Conservation (phyloP, 2,329 filamentous ascomycete genomes). For the Scolecobasidium constrictum region DNA sequence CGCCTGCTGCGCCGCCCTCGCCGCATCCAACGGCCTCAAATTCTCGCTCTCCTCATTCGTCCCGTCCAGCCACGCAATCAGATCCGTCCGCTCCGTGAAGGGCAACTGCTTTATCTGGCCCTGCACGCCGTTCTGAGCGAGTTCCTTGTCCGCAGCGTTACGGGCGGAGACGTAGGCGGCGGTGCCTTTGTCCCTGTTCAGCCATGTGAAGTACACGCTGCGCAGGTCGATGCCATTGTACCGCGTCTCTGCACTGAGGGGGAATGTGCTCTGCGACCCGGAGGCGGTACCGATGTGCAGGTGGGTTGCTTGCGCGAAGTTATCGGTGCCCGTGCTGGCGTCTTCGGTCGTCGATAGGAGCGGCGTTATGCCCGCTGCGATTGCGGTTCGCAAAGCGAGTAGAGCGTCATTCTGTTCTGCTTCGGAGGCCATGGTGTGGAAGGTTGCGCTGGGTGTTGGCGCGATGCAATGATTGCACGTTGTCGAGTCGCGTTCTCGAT, state of each 20-base stretch:
- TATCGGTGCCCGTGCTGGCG: constrained; percentile 49
- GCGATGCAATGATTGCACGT: too few species aligned
- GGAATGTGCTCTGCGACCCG: constrained; percentile 27
- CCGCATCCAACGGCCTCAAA: constrained; percentile 71
- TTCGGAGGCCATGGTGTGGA: constrained; percentile 26
- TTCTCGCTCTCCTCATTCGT: constrained; percentile 78
- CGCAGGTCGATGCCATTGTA: constrained; percentile 77
- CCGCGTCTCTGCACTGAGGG: constrained; percentile 66
- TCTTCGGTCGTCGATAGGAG: constrained; percentile 64
- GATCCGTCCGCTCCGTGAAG: constrained; percentile 82
- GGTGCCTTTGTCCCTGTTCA: constrained; percentile 81
- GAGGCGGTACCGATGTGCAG: constrained; percentile 26
- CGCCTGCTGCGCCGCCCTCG: constrained; percentile 30
- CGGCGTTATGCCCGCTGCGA: constrained; percentile 58
- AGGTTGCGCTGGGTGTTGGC: not conserved
- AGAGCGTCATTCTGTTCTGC: constrained; percentile 56
- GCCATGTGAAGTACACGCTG: constrained; percentile 93
- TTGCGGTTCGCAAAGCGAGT: constrained; percentile 71
- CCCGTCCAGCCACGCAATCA: constrained; percentile 88
- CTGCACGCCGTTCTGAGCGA: constrained; percentile 44
- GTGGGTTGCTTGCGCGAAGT: constrained; percentile 66
- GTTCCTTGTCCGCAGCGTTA: constrained; percentile 67
- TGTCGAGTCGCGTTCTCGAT: too few species aligned
- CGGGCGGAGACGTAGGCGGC: constrained; percentile 84
- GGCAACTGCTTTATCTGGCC: constrained; percentile 76